Percentiles rank a stretch among this genome's conserved stretches.
Conservation (phyloP, 805 yeast species). For the Monosporozyma servazzii region DNA sequence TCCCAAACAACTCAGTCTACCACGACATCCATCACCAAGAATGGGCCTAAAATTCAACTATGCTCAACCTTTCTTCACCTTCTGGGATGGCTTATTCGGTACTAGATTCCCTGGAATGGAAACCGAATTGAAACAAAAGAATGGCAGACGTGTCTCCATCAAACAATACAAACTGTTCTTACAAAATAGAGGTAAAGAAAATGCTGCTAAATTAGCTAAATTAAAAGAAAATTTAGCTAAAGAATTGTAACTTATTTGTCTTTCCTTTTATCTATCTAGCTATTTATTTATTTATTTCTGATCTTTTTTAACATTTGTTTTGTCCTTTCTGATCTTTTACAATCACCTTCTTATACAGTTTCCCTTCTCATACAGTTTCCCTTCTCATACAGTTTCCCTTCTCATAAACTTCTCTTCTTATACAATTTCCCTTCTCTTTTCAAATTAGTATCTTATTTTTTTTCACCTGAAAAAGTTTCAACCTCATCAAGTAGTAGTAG, state of each 20-base stretch:
- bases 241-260: background rate
- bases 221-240: constrained; percentile 5
- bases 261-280: background rate
- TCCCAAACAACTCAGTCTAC: constrained; percentile 92
- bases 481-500: no score
- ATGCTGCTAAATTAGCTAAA: constrained; percentile 14
- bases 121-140: constrained; percentile 3
- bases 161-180: constrained; percentile 54
- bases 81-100: constrained; percentile 73
- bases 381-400: no score
- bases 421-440: background rate
- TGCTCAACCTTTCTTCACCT: constrained; percentile 91
- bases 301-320: background rate
- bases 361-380: no score
- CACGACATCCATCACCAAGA: constrained; percentile 97
- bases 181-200: constrained; percentile 30
- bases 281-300: background rate
- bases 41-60: constrained; percentile 86
- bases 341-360: no score
- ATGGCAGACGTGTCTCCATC: constrained; percentile 55
- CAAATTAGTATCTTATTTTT: background rate
- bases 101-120: constrained; percentile 54
- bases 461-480: background rate
- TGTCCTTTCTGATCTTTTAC: background rate
- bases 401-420: no score